Conservation (phyloP, 345 rosid species). For the Nephelium lappaceum region DNA sequence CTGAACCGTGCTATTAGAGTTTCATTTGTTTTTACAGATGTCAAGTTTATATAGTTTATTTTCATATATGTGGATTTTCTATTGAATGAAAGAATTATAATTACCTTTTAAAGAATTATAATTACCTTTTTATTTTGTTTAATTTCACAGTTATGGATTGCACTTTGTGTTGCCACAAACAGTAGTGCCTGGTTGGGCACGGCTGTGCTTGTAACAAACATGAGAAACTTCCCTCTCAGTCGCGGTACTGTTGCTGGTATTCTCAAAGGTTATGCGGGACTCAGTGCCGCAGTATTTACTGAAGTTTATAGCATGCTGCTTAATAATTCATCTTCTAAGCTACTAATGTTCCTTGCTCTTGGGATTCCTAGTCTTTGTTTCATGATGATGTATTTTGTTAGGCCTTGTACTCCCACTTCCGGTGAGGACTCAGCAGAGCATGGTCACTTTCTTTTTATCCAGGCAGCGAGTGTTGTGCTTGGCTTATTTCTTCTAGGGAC, state of each 20-base stretch:
- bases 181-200: conserved; percentile 71
- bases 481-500: conserved; percentile 55
- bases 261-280: conserved; percentile 69
- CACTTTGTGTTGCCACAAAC: conserved; percentile 60
- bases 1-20: not conserved
- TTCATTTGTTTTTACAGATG: not conserved
- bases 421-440: conserved; percentile 49
- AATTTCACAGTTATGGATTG: conserved; percentile 59
- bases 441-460: conserved; percentile 57
- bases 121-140: not conserved
- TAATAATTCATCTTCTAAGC: conserved; percentile 57
- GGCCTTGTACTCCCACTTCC: conserved; percentile 60
- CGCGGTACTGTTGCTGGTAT: conserved; percentile 69
- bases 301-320: conserved; percentile 53
- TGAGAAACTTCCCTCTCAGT: conserved; percentile 72
- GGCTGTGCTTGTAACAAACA: conserved; percentile 67
- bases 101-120: not conserved
- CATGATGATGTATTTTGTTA: conserved; percentile 54
- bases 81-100: not conserved
- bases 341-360: conserved; percentile 55
- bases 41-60: conserved; percentile 4
- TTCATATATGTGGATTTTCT: not conserved
- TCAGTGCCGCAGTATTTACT: conserved; percentile 71
- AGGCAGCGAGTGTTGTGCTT: conserved; percentile 47
- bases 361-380: conserved; percentile 66